Conservation (phyloP, 139 green algal genomes). For the Coelastrella sp. region DNA sequence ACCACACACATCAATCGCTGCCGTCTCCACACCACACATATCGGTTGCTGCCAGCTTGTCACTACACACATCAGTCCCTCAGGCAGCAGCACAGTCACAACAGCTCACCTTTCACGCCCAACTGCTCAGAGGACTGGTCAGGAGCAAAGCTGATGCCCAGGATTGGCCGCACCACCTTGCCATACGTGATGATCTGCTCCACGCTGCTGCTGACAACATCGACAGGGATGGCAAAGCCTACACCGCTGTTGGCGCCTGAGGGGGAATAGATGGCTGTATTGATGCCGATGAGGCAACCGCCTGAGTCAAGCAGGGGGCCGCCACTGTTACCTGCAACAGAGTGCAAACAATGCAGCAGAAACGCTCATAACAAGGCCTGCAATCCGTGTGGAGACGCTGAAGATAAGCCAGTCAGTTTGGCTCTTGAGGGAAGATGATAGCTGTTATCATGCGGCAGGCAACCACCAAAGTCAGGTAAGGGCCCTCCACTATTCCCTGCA, state of each 20-base stretch:
- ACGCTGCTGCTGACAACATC: constrained; percentile 61
- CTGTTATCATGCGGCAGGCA: constrained; percentile 34
- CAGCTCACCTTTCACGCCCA: constrained; percentile 72
- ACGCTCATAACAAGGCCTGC: too few species aligned
- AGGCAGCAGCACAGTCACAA: not conserved
- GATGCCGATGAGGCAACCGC: constrained; percentile 78
- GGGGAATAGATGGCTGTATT: constrained; percentile 92
- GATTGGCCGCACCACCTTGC: constrained; percentile 80
- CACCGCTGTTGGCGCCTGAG: constrained; percentile 80
- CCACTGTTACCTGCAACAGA: constrained; percentile 62
- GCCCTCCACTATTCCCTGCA: constrained; percentile 60
- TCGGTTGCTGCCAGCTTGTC: too few species aligned
- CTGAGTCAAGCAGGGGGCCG: constrained; percentile 77
- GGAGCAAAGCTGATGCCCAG: constrained; percentile 94
- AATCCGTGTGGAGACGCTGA: too few species aligned
- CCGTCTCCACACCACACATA: too few species aligned
- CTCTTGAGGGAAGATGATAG: too few species aligned
- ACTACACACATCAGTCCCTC: too few species aligned
- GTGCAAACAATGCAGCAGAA: not conserved
- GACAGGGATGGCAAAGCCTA: constrained; percentile 61
- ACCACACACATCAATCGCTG: too few species aligned
- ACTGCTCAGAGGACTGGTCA: constrained; percentile 78
- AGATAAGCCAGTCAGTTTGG: too few species aligned
- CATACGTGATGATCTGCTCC: constrained; percentile 81
- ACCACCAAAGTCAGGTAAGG: constrained; percentile 72